Evolutionary conservation across 805 yeast species (phyloP).

Genomic region (Nakazawaea ernobii): DNA sequence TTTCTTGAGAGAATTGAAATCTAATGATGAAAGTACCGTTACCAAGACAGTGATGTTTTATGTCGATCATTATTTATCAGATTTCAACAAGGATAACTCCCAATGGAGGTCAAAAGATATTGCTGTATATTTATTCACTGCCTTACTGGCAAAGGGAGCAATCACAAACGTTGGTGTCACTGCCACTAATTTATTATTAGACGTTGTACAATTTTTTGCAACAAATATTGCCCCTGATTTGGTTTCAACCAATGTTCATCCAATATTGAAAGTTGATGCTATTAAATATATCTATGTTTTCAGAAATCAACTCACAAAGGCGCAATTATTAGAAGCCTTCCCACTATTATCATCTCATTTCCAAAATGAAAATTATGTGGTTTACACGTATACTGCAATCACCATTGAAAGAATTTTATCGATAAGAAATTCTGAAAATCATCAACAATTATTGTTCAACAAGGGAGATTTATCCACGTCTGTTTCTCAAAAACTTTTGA

Average conservation of each 20-base stretch:
- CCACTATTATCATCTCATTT: constrained; percentile 75
- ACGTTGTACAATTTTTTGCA: constrained; percentile 81
- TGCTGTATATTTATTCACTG: constrained; percentile 78
- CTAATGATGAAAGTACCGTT: constrained; percentile 64
- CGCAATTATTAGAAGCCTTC: constrained; percentile 71
- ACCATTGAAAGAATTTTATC: constrained; percentile 86
- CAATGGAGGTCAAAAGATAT: constrained; percentile 87
- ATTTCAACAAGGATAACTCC: constrained; percentile 34
- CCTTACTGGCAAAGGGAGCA: constrained; percentile 88
- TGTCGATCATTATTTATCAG: constrained; percentile 59
- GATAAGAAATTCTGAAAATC: constrained; percentile 55
- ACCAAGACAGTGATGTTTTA: constrained; percentile 72
- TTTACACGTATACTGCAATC: constrained; percentile 89
- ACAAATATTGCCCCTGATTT: constrained; percentile 80
- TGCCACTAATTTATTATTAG: constrained; percentile 76
- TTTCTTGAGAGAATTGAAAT: constrained; percentile 80
- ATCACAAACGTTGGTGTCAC: constrained; percentile 85
- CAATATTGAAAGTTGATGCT: constrained; percentile 86
- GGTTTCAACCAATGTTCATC: constrained; percentile 50
- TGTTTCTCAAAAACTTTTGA: constrained; percentile 54
- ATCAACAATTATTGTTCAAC: constrained; percentile 53
- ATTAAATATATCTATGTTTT: constrained; percentile 85
- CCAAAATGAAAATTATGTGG: constrained; percentile 63
- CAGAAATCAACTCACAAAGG: constrained; percentile 88
- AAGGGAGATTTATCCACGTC: constrained; percentile 65